A percentile compares a stretch with the other conserved stretches of the same genome.
Conservation (phyloP, 2,329 filamentous ascomycete species). For the Sporothrix brasiliensis region DNA sequence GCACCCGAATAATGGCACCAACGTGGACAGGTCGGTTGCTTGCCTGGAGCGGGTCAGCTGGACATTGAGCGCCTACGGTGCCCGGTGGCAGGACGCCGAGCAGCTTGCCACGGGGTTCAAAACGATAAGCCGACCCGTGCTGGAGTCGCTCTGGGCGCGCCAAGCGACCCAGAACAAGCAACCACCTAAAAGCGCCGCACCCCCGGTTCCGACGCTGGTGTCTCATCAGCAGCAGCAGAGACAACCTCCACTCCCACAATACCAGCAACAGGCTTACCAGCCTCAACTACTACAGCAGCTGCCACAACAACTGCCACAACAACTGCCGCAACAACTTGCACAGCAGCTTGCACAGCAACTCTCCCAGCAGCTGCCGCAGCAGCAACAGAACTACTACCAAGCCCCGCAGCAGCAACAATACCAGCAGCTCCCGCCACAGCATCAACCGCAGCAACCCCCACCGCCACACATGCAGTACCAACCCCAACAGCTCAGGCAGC, state of each 20-base stretch:
- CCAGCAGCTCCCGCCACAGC: conserved; percentile 20
- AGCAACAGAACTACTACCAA: conserved; percentile 34
- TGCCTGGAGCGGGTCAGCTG: conserved; percentile 59
- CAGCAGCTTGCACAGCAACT: conserved; percentile 10
- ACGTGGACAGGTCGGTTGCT: conserved; percentile 58
- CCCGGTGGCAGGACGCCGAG: conserved; percentile 61
- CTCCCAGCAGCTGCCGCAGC: conserved; percentile 37
- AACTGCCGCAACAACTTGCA: not conserved
- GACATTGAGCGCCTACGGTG: conserved; percentile 59
- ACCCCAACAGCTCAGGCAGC: conserved; percentile 29
- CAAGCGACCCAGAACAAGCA: conserved; percentile 42
- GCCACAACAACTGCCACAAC: conserved; percentile 29
- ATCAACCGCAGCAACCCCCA: conserved; percentile 1
- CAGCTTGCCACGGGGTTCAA: conserved; percentile 60
- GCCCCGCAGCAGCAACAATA: conserved; percentile 14
- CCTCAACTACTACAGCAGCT: conserved; percentile 36
- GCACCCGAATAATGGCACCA: conserved; percentile 45
- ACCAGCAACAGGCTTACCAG: conserved; percentile 14
- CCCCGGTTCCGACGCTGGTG: conserved; percentile 37
- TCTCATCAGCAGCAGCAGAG: conserved; percentile 43
- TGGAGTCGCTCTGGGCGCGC: conserved; percentile 49
- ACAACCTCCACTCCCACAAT: conserved; percentile 39
- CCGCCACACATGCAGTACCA: conserved; percentile 29
- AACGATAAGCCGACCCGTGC: conserved; percentile 50
- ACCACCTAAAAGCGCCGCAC: not conserved